Base-by-base conservation (phyloP, 2,329 filamentous ascomycete species). In the Xylaria sp. region DNA sequence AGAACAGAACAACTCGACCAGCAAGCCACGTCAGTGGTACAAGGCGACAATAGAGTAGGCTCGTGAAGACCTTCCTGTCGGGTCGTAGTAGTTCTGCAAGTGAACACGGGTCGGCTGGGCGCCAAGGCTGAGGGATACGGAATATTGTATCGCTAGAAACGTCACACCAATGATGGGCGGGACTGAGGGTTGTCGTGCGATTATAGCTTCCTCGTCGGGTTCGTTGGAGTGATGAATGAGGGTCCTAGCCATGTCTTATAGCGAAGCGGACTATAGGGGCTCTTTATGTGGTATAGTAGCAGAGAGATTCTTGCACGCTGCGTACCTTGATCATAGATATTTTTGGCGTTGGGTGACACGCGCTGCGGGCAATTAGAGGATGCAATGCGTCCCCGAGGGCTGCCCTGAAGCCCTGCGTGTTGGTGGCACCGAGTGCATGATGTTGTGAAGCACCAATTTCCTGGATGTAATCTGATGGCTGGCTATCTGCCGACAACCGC, bases 1-100 rank as follows among this genome's bases (percentile, higher is more conserved):
- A 13, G 7, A 41, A 62, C 8, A 32, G 48, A 59, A 44, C 58
- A 44, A 46, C 15, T 54, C 32, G 57, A 44, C 46, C 44, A 50
- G 58, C 25, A 44, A 59, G 68, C 68, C 68, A 70, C 68, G 60
- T 67, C 59, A 67, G 64, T 70, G 51, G 51, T n/a, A 65, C 60
- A 54, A 61, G 57, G 57, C 60, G 50, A 63, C 60, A 70, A 41
- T 50, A 64, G 28, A 55, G 50, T 23, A 56, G 64, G 52, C 48
- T 61, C 57, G 50, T 65, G 57, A 57, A 68, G 23, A 70, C 68
- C 68, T 70, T 70, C 68, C 68, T 70, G 55, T 70, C 68, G 44
- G 68, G 65, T 70, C 68, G 60, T 70, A 70, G 68, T 51, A 68
- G 39, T 20, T 63, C 65, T 61, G 65, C 68, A 68, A 5, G 61